A percentile compares a stretch with the other conserved stretches of the same genome.
phyloP scores from a whole-genome alignment of 352 stramenopile species.

The Globisporangium takayamanum region DNA sequence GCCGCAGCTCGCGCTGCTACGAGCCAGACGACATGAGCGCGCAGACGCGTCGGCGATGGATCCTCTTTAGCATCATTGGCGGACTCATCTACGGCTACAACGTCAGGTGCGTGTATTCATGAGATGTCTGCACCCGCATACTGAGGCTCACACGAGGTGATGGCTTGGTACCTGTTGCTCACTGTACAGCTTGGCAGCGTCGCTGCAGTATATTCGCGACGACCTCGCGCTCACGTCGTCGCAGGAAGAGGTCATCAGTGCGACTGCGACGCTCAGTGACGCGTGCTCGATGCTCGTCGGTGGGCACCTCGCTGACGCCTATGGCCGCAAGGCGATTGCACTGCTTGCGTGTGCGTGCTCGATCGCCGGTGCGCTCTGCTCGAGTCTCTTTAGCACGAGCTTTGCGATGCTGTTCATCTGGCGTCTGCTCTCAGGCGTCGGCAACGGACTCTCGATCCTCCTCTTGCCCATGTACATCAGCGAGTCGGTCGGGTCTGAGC shows the following conservation, averaged over 20 bases:
- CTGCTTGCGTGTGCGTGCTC: slow-evolving; percentile 71
- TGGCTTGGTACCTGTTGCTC: not conserved
- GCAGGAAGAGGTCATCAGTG: slow-evolving; percentile 71
- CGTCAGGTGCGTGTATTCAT: slow-evolving; percentile 32
- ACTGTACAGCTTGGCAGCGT: slow-evolving; percentile 42
- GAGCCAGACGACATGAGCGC: slow-evolving; percentile 12
- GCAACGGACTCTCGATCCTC: slow-evolving; percentile 80
- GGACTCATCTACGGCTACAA: slow-evolving; percentile 88
- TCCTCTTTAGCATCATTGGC: slow-evolving; percentile 74
- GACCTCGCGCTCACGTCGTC: slow-evolving; percentile 55
- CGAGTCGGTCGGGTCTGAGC: slow-evolving; percentile 61
- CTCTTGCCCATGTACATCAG: slow-evolving; percentile 88
- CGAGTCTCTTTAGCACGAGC: slow-evolving; percentile 43
- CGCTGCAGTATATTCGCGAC: slow-evolving; percentile 79
- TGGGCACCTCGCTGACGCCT: slow-evolving; percentile 59
- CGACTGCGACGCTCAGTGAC: slow-evolving; percentile 74
- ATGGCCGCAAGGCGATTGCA: slow-evolving; percentile 61
- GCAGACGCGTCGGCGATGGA: slow-evolving; percentile 47
- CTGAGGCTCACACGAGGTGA: not conserved
- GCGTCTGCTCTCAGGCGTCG: slow-evolving; percentile 65
- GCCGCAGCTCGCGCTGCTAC: slow-evolving; percentile 16
- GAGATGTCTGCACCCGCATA: too few species aligned
- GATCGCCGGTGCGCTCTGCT: slow-evolving; percentile 54
- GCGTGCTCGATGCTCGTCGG: slow-evolving; percentile 75
- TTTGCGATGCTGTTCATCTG: slow-evolving; percentile 61